A percentile compares a stretch with the other conserved stretches of the same genome.
Conservation (phyloP, 2,329 filamentous ascomycete genomes). For the Aspergillus eucalypticola region DNA sequence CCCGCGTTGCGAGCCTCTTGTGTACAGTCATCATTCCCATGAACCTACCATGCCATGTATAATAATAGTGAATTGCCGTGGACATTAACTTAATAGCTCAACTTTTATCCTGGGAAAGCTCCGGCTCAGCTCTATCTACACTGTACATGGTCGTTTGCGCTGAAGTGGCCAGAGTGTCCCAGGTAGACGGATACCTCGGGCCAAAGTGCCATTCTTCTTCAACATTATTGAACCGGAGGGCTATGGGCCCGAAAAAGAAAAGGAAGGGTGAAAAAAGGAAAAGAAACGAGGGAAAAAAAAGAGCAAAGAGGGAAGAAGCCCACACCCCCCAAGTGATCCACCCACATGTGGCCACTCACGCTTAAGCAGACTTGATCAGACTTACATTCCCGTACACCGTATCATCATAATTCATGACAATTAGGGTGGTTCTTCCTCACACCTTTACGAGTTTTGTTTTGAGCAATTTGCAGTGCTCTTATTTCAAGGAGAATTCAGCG, state of each 20-base stretch:
- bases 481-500: background rate
- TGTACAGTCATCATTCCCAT: background rate
- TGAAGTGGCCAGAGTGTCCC: background rate
- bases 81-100: no score
- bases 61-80: background rate
- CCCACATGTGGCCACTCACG: slow-evolving; percentile 6
- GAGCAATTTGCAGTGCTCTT: background rate
- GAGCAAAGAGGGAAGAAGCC: background rate
- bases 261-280: background rate
- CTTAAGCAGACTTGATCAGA: slow-evolving; percentile 1
- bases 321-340: background rate
- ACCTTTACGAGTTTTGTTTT: background rate
- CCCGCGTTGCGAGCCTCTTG: slow-evolving; percentile 3
- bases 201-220: slow-evolving; percentile 2
- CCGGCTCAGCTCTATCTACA: no score
- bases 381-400: slow-evolving; percentile 9
- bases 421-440: background rate
- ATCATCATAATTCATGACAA: background rate
- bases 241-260: slow-evolving; percentile 3
- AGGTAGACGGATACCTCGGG: background rate
- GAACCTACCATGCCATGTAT: background rate
- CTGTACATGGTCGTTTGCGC: background rate
- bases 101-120: no score
- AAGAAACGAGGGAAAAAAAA: background rate
- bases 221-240: slow-evolving; percentile 4